Conservation (phyloP, 148 eudicot species). For the Nyssa sinensis region DNA sequence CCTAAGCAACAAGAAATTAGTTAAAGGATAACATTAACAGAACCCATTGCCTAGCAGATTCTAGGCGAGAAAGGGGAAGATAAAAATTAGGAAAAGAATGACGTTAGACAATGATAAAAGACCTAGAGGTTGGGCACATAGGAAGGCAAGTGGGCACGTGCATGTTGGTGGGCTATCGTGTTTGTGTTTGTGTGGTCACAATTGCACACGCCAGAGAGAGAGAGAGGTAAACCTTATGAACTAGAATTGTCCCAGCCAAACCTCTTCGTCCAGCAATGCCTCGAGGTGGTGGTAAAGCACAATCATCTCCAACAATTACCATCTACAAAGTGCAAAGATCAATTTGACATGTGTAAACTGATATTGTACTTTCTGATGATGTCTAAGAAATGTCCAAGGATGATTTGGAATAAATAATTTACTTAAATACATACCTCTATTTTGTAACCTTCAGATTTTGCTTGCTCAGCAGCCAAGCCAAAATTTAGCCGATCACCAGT, state of each 20-base stretch:
- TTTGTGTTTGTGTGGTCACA: not conserved
- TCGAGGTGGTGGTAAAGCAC: conserved; percentile 94
- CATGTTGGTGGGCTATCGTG: not conserved
- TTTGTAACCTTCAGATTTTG: conserved; percentile 91
- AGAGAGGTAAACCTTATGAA: conserved; percentile 66
- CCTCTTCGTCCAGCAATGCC: conserved; percentile 99
- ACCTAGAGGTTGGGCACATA: conserved; percentile 3
- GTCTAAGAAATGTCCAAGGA: not conserved
- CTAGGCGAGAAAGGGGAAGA: not conserved
- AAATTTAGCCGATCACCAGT: conserved; percentile 95
- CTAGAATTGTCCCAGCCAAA: conserved; percentile 92
- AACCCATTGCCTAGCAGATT: not conserved
- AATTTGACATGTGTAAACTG: not conserved
- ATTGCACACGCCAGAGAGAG: conserved; percentile 7
- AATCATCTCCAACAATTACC: conserved; percentile 97
- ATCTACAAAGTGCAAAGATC: conserved; percentile 40
- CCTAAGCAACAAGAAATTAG: not conserved
- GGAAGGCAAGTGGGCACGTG: not conserved
- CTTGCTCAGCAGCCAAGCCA: conserved; percentile 98
- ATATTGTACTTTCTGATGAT: not conserved
- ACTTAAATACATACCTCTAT: conserved; percentile 63
- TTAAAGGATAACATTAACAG: not conserved
- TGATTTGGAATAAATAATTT: not conserved
- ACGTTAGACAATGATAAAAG: not conserved
- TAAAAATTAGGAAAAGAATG: not conserved